Conservation (phyloP, 2,329 filamentous ascomycete species). For the Septoria petroselini region DNA sequence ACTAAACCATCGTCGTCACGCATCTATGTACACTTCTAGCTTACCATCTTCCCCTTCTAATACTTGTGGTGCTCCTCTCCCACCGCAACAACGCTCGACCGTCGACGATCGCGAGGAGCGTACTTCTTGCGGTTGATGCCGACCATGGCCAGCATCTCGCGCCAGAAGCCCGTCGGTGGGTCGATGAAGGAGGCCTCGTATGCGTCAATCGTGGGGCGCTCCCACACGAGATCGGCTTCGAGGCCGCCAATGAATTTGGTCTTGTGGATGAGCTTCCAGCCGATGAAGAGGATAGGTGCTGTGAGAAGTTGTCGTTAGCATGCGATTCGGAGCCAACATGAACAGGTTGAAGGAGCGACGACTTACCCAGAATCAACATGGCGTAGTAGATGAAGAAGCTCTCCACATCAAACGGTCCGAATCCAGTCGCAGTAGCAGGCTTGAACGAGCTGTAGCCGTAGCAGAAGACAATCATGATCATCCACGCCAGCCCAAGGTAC, state of each 20-base stretch:
- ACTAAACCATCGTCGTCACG: not conserved
- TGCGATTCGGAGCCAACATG: no score
- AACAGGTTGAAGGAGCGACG: no score
- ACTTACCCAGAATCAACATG: slow-evolving; percentile 51
- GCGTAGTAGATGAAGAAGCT: slow-evolving; percentile 53
- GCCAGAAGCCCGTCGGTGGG: slow-evolving; percentile 55
- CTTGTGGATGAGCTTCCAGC: slow-evolving; percentile 64
- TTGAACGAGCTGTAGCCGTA: slow-evolving; percentile 56
- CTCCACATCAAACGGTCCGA: slow-evolving; percentile 43
- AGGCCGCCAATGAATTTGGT: slow-evolving; percentile 54
- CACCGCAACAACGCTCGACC: slow-evolving; percentile 12
- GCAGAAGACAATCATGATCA: slow-evolving; percentile 42
- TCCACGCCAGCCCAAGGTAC: slow-evolving; percentile 31
- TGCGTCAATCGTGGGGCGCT: slow-evolving; percentile 58
- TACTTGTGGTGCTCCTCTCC: not conserved
- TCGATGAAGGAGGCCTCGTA: slow-evolving; percentile 55
- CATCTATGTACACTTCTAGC: not conserved
- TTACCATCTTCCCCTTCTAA: not conserved
- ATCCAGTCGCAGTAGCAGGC: no score
- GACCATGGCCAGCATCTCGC: slow-evolving; percentile 51
- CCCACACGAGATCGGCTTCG: slow-evolving; percentile 61
- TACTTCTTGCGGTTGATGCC: slow-evolving; percentile 33
- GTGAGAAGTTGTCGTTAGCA: slow-evolving; percentile 40
- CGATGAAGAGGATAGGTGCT: slow-evolving; percentile 52
- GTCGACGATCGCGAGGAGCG: slow-evolving; percentile 8